Base-by-base conservation (phyloP, 2,329 filamentous ascomycete genomes). In the Cladosporium cucumerinum region DNA sequence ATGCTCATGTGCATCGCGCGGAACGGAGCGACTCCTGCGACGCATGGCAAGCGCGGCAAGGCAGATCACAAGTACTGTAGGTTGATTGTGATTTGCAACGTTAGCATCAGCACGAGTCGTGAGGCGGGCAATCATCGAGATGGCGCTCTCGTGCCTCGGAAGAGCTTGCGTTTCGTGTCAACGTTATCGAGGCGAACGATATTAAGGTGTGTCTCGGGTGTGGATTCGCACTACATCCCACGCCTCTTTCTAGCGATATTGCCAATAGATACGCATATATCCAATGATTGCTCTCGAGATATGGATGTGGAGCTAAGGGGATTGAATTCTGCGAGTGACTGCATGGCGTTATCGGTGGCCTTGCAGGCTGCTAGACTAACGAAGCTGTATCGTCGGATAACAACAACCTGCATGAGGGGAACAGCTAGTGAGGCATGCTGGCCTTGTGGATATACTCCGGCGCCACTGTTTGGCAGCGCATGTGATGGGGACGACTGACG, bases 1-100 rank as follows among this genome's bases (percentile, higher is more conserved):
- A n/a, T 16, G 49, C 26, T 54, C 18, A 30, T 21, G 51, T 32
- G 51, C 51, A 54, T 23, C 39, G 39, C n/a, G 48, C 54, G 54
- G 54, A 57, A 57, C 54, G 54, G 54, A 57, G 54, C 54, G 54
- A 57, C 32, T 57, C 54, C 54, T 57, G 32, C 54, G 54, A 34
- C 30, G 54, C 54, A 54, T 54, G 54, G 54, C 54, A 57, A 23
- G 54, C 54, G 54, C 54, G 54, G 54, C 54, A 34, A 57, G n/a
- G 54, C 18, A 57, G 54, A 57, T 57, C 54, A 32, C 32, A 46
- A 23, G 39, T 21, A 46, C 5, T 10, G n/a, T 12, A 21, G 39
- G n/a, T 21, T 46, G 39, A 46, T 46, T 46, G 54, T 23, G 54
- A 57, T 57, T 57, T 57, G 54, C 54, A 39, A 34, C 18, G n/a